These are phyloP conservation scores for Diplodia seriata DNA, from an alignment of 2,329 filamentous ascomycete species.

Conservation along the genomic window DNA sequence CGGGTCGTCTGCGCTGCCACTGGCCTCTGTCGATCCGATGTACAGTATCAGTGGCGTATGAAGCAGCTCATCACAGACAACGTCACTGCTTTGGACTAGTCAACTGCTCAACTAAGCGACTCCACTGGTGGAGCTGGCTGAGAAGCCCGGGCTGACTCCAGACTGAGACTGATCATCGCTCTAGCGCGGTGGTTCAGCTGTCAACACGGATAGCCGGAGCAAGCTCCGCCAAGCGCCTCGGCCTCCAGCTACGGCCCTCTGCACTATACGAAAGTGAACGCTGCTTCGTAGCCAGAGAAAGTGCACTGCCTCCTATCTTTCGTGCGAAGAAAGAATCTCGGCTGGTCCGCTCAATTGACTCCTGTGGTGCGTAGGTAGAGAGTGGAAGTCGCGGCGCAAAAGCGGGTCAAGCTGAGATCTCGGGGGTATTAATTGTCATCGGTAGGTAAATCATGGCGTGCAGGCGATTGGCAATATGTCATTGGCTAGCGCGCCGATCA, in stretches of 20 bases:
- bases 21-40: not conserved
- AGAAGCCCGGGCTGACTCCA: not conserved
- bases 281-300: not conserved
- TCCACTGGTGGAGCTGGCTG: not conserved
- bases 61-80: not conserved
- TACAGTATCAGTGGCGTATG: not conserved
- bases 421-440: not conserved
- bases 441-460: not conserved
- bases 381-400: not conserved
- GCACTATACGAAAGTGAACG: not conserved
- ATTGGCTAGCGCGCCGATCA: not conserved
- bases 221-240: not conserved
- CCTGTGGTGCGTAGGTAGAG: not conserved
- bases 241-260: not conserved
- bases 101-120: not conserved
- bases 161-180: not conserved
- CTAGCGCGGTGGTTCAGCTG: not conserved
- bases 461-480: not conserved
- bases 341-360: not conserved
- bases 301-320: not conserved
- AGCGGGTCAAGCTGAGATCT: not conserved
- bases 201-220: not conserved
- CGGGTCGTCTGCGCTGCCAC: not conserved
- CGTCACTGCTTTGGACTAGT: not conserved
- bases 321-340: accelerated